Percentiles rank a stretch among this genome's conserved stretches.
phyloP scores from a whole-genome alignment of 2,329 filamentous ascomycete species.

The Clathrospora elynae region DNA sequence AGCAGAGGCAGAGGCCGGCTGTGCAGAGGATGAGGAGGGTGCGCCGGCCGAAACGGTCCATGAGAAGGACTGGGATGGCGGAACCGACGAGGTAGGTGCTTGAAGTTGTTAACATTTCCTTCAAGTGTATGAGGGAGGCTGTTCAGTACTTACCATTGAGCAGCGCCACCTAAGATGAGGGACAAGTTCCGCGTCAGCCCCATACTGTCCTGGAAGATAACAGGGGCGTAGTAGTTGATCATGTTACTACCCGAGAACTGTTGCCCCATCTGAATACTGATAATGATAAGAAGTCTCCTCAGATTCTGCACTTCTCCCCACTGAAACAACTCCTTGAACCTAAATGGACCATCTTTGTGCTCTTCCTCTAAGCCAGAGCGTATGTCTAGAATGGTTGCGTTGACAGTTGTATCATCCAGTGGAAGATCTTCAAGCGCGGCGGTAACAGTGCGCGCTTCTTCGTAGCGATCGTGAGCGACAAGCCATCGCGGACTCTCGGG shows the following conservation, averaged over 20 bases:
- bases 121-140: too few relatives aligned
- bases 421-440: background rate
- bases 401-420: too few relatives aligned
- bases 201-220: constrained; percentile 58
- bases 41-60: constrained; percentile 63
- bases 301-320: too few relatives aligned
- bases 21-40: constrained; percentile 52
- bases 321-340: too few relatives aligned
- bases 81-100: constrained; percentile 62
- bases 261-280: constrained; percentile 40
- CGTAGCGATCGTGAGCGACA: constrained; percentile 53
- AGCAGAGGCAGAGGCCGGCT: constrained; percentile 60
- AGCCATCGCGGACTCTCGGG: constrained; percentile 26
- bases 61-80: constrained; percentile 65
- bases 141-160: too few relatives aligned
- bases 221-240: constrained; percentile 53
- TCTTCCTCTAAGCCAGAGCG: too few relatives aligned
- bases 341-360: too few relatives aligned
- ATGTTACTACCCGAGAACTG: constrained; percentile 46
- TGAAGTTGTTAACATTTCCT: too few relatives aligned
- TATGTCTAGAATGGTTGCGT: too few relatives aligned
- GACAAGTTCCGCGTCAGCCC: constrained; percentile 51
- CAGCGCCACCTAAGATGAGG: constrained; percentile 53
- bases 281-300: too few relatives aligned
- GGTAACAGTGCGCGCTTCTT: constrained; percentile 24